Evolutionary conservation across 345 rosid species (phyloP), one percentile per base, ranked within the genome.

Genomic region (Syzygium jambos): DNA sequence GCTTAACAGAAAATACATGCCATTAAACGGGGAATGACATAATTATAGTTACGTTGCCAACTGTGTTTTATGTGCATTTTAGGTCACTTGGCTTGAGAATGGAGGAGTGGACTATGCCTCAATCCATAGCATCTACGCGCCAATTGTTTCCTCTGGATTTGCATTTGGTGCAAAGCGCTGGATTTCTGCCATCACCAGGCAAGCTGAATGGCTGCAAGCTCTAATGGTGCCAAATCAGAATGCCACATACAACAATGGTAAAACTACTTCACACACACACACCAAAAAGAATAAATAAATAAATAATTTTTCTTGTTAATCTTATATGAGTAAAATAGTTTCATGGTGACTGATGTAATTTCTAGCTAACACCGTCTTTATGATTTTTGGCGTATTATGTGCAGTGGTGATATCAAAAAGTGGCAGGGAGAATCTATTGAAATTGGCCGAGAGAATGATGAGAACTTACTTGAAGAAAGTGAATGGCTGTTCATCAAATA

Each of bases 81-180:
- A 94, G 96, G 91, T 95, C 52, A 91, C 84, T 25, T 93, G 96
- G 95, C 92, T 95, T 63, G 96, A 95, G 82, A 94, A 91, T 88
- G 92, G 86, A 5, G 93, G 92, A 78, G 93, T 87, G 29, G 95
- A 93, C 85, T 86, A 93, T 34, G 38, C 83, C 27, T 83, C 9
- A 6, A 89, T 91, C 78, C 94, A 88, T 57, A 68, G 23, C 17
- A 54, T 90, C 38, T 94, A 90, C 84, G 59, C 15, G 43, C 85
- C 84, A 25, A 57, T 91, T 4, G 92, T 94, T 13, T 68, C 11
- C 46, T 92, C 95, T 6, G 93, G 95, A 43, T 89, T 85, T 68
- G 92, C 90, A 23, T 95, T 91, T 68, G 51, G 95, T 4, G 95
- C 96, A 19, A 92, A 73, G 77, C 91, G 95, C 84, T 95, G 97